Percentiles rank a stretch among this genome's conserved stretches.
Evolutionary conservation across 2,329 filamentous ascomycete species (phyloP).

Genomic region (Elsinoe perseae): DNA sequence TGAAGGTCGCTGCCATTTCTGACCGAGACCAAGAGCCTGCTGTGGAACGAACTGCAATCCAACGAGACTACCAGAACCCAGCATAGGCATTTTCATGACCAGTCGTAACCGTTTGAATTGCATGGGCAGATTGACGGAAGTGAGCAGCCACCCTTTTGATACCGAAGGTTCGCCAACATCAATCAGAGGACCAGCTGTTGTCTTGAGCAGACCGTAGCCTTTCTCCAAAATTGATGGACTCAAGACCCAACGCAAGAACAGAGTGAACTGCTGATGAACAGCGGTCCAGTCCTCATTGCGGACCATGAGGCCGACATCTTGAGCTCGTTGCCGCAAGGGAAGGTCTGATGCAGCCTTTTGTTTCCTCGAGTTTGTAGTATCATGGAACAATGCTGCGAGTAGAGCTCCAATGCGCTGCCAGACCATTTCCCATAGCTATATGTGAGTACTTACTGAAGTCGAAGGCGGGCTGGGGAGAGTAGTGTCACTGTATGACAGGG

Average conservation of each 20-base stretch:
- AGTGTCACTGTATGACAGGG: too few species aligned
- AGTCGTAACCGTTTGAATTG: not conserved
- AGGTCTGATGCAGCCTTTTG: not conserved
- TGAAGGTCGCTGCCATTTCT: not conserved
- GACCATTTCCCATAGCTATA: not conserved
- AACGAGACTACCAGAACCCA: not conserved
- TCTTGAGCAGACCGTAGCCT: not conserved
- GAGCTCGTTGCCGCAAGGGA: not conserved
- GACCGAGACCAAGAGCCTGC: not conserved
- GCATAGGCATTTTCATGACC: not conserved
- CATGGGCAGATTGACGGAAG: not conserved
- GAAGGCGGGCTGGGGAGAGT: too few species aligned
- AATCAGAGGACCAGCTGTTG: not conserved
- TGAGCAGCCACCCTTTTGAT: not conserved
- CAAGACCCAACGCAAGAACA: not conserved
- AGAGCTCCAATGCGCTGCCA: not conserved
- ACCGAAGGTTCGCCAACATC: not conserved
- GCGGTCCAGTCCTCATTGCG: not conserved
- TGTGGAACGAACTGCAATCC: not conserved
- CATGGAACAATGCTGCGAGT: not conserved
- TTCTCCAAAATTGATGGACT: not conserved
- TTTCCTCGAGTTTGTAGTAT: not conserved
- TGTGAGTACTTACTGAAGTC: not conserved
- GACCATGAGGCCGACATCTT: not conserved
- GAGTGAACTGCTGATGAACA: not conserved